A percentile compares a stretch with the other conserved stretches of the same genome.
phyloP scores from a whole-genome alignment of 176 grass and related monocot genomes.

The Avena insularis region DNA sequence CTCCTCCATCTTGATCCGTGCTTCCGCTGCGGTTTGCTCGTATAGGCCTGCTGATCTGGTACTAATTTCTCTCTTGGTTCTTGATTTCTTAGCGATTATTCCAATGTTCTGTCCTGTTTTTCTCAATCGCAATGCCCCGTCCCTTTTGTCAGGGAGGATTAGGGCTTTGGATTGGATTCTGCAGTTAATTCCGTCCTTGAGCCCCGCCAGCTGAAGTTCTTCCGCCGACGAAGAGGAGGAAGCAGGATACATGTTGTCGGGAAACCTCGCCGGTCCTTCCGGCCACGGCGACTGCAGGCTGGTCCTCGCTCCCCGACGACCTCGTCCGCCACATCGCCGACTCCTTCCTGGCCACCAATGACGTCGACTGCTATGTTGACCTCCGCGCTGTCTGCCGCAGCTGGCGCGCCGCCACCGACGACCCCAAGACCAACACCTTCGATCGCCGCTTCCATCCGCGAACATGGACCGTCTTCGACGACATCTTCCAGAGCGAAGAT shows the following conservation, averaged over 20 bases:
- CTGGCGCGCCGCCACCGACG: not conserved
- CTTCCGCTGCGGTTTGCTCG: too few relatives aligned
- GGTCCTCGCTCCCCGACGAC: not conserved
- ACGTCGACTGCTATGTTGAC: not conserved
- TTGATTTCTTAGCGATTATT: too few relatives aligned
- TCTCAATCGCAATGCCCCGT: not conserved
- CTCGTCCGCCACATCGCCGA: not conserved
- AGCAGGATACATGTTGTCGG: not conserved
- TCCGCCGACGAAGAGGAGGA: not conserved
- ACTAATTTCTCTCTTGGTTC: too few relatives aligned
- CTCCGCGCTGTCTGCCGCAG: not conserved
- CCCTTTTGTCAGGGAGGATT: not conserved
- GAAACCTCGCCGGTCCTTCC: not conserved
- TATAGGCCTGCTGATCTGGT: too few relatives aligned
- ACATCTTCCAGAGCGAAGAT: not conserved
- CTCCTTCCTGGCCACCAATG: not conserved
- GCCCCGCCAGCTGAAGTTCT: not conserved
- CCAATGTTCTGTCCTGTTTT: too few relatives aligned
- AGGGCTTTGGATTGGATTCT: not conserved
- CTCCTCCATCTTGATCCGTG: too few relatives aligned
- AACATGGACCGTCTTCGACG: not conserved
- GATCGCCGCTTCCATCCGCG: not conserved
- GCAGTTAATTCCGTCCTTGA: not conserved
- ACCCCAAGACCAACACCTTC: not conserved
- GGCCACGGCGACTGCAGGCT: not conserved